phyloP scores from a whole-genome alignment of 2,329 filamentous ascomycete genomes.

The Monosporascus sp. region DNA sequence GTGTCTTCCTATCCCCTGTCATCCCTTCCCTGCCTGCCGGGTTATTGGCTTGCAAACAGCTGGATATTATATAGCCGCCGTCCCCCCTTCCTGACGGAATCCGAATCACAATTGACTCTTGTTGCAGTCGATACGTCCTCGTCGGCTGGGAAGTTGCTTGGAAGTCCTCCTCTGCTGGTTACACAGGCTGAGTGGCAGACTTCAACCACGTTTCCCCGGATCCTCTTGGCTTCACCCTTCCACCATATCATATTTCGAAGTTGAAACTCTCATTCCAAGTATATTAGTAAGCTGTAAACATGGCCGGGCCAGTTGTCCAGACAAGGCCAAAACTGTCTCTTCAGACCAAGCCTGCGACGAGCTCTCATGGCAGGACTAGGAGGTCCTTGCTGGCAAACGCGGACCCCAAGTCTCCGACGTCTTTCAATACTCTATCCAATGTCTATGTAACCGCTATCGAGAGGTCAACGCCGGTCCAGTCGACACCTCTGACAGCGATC shows the following conservation, averaged over 20 bases:
- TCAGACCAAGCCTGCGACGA: slow-evolving; percentile 44
- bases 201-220: slow-evolving; percentile 6
- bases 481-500: slow-evolving; percentile 46
- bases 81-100: slow-evolving; percentile 12
- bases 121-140: slow-evolving; percentile 13
- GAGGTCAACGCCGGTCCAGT: slow-evolving; percentile 45
- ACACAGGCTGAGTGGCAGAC: slow-evolving; percentile 13
- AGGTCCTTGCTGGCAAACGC: slow-evolving; percentile 39
- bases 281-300: slow-evolving; percentile 17
- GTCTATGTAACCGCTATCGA: slow-evolving; percentile 60
- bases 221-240: background rate
- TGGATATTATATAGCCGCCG: slow-evolving; percentile 23
- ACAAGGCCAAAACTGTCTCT: slow-evolving; percentile 54
- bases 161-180: slow-evolving; percentile 18
- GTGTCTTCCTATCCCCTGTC: background rate
- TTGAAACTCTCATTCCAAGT: background rate
- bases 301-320: slow-evolving; percentile 31
- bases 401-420: slow-evolving; percentile 55
- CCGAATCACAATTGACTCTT: slow-evolving; percentile 8
- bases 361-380: slow-evolving; percentile 31
- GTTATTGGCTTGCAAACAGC: slow-evolving; percentile 8
- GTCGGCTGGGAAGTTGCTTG: slow-evolving; percentile 19
- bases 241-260: background rate
- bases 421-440: slow-evolving; percentile 63
- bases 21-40: slow-evolving; percentile 13